Evolutionary conservation across 371 early-diverging fungal species (phyloP).

Genomic region (Lichtheimia corymbifera): DNA sequence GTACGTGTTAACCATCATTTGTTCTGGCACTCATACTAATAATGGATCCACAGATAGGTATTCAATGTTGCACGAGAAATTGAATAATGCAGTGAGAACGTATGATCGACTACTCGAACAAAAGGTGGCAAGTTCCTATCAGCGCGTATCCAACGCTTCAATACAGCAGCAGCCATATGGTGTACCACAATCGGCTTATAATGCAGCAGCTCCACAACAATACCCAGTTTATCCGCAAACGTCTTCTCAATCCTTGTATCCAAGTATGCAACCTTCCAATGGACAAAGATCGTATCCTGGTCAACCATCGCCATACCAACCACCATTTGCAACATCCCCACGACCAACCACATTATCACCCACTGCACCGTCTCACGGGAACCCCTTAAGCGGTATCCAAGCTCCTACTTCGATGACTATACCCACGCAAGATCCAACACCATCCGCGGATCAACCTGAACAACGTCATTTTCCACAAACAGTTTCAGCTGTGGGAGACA

Average conservation of each 20-base stretch:
- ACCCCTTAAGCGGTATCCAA: no score
- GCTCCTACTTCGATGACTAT: background rate
- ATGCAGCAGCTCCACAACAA: background rate
- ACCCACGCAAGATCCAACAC: constrained; percentile 7
- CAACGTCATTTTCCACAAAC: no score
- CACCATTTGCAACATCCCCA: background rate
- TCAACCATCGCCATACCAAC: background rate
- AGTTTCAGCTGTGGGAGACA: no score
- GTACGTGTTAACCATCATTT: constrained; percentile 27
- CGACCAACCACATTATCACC: background rate
- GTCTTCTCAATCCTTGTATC: constrained; percentile 6
- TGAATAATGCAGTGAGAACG: constrained; percentile 72
- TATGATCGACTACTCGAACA: constrained; percentile 82
- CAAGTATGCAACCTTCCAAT: background rate
- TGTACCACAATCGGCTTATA: background rate
- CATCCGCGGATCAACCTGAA: background rate
- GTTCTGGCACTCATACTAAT: constrained; percentile 16
- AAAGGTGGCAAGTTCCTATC: constrained; percentile 25
- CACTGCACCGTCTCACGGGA: background rate
- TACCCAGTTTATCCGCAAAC: constrained; percentile 1
- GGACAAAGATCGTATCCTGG: background rate
- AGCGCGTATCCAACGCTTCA: background rate
- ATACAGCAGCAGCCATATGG: background rate
- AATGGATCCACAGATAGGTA: constrained; percentile 29
- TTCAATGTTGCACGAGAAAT: constrained; percentile 70